These are phyloP conservation scores for Alternaria hordeiaustralica DNA, from an alignment of 2,329 filamentous ascomycete species.

Conservation along the genomic window DNA sequence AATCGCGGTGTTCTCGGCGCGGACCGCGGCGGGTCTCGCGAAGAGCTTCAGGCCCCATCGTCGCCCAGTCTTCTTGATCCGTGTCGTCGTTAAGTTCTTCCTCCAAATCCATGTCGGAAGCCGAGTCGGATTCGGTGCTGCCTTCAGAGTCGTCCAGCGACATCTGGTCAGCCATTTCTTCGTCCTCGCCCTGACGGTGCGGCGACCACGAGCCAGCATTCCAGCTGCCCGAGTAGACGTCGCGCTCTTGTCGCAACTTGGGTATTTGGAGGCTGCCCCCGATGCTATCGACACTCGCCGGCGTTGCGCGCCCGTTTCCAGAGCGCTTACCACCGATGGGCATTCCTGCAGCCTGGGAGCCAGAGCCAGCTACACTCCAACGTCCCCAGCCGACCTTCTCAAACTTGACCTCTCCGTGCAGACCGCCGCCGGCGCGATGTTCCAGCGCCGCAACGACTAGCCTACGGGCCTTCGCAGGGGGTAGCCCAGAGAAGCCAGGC, in stretches of 20 bases:
- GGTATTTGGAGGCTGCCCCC: constrained; percentile 57
- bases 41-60: constrained; percentile 84
- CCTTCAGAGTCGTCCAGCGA: constrained; percentile 75
- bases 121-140: constrained; percentile 71
- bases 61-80: constrained; percentile 95
- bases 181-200: constrained; percentile 50
- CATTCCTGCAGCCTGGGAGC: constrained; percentile 60
- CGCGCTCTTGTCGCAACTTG: constrained; percentile 38
- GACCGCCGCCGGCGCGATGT: constrained; percentile 68
- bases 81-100: constrained; percentile 82
- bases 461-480: constrained; percentile 86
- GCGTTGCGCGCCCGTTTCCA: constrained; percentile 53
- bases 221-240: constrained; percentile 63
- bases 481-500: constrained; percentile 88
- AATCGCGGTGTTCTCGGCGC: constrained; percentile 45
- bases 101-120: constrained; percentile 71
- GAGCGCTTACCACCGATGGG: constrained; percentile 47
- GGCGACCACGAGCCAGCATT: constrained; percentile 77
- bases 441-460: constrained; percentile 92
- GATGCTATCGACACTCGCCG: constrained; percentile 55
- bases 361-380: constrained; percentile 72
- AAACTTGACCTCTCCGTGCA: constrained; percentile 78
- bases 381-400: constrained; percentile 97
- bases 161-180: constrained; percentile 84
- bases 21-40: constrained; percentile 61